Evolutionary conservation across 805 yeast species (phyloP), one percentile per base, ranked within the genome.

Genomic region (Babjeviella inositovora): DNA sequence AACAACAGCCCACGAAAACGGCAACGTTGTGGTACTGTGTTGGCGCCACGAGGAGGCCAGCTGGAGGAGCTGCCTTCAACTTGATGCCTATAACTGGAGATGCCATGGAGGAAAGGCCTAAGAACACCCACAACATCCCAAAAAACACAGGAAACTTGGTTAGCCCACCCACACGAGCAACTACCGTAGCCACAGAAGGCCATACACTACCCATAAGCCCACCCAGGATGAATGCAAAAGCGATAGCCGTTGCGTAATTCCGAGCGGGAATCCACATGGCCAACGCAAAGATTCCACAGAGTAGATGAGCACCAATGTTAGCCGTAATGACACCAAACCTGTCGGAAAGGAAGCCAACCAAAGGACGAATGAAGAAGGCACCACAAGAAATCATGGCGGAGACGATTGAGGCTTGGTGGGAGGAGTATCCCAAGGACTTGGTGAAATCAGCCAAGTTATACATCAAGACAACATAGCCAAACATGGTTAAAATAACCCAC

Each of bases 371-470:
- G 19, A 57, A 28, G 7, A 60, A 43, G 4, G 61, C 58, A 2
- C 79, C 80, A 7, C 66, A 57, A 21, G 69, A 62, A 7, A 66
- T 51, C 72, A 69, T 62, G 10, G 76, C 70, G 2, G 72, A 44
- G 4, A 66, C 72, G 12, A 62, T 46, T 1, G 77, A 59, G 2
- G 75, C 75, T 29, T 71, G 66, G 11, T 50, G 35, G 2, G 61
- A 47, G 4, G 58, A 29, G 33, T 69, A 71, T 1, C 82, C 82
- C 27, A 72, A 34, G 3, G 74, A 61, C 3, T 59, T 51, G 7
- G 79, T 66, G 33, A 63, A 69, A 31, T 70, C 70, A 7, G 72
- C 67, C 32, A 72, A 43, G 17, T 66, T 59, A 39, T 70, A 70
- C 38, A 70, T 49, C 19, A 69, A 47, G 12, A 65, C 58, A 19